Percentiles rank a stretch among this genome's conserved stretches.
Evolutionary conservation across 768 basidiomycete species (phyloP).

Genomic region (Rhizopogon sp.): DNA sequence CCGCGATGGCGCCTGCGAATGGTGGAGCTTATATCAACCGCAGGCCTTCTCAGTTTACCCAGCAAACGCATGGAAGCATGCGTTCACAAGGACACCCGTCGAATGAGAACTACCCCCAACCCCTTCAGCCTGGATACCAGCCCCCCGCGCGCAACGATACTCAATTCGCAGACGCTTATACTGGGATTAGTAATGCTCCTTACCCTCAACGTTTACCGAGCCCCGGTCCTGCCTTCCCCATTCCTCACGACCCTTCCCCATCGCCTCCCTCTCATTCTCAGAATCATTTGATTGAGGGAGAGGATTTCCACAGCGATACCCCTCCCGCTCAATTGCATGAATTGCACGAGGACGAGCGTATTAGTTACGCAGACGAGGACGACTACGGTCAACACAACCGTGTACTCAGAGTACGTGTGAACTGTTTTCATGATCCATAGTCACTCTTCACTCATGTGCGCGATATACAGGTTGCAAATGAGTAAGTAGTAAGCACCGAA

Average conservation of each 20-base stretch:
- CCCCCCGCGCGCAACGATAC: slow-evolving; percentile 19
- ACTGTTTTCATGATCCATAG: not conserved
- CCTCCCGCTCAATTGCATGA: slow-evolving; percentile 3
- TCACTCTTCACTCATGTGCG: not conserved
- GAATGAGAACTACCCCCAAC: slow-evolving; percentile 11
- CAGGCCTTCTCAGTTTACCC: slow-evolving; percentile 21
- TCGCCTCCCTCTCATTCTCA: slow-evolving; percentile 13
- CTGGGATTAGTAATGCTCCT: slow-evolving; percentile 15
- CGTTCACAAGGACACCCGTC: slow-evolving; percentile 17
- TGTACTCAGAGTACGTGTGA: slow-evolving; percentile 21
- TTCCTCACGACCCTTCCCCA: slow-evolving; percentile 15
- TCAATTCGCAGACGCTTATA: slow-evolving; percentile 23
- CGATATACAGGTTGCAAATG: not conserved
- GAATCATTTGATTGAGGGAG: slow-evolving; percentile 4
- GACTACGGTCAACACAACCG: slow-evolving; percentile 25
- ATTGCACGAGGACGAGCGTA: slow-evolving; percentile 13
- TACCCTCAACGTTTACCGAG: not conserved
- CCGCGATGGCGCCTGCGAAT: slow-evolving; percentile 6
- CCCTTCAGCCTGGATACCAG: slow-evolving; percentile 21
- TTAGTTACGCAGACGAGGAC: slow-evolving; percentile 25
- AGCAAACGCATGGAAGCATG: slow-evolving; percentile 18
- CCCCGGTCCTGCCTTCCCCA: slow-evolving; percentile 9
- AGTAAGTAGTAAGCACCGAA: not conserved
- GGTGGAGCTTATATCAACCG: slow-evolving; percentile 13
- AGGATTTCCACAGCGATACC: slow-evolving; percentile 3